Conservation (phyloP, 257 asterid genomes). For the Plantago ovata region DNA sequence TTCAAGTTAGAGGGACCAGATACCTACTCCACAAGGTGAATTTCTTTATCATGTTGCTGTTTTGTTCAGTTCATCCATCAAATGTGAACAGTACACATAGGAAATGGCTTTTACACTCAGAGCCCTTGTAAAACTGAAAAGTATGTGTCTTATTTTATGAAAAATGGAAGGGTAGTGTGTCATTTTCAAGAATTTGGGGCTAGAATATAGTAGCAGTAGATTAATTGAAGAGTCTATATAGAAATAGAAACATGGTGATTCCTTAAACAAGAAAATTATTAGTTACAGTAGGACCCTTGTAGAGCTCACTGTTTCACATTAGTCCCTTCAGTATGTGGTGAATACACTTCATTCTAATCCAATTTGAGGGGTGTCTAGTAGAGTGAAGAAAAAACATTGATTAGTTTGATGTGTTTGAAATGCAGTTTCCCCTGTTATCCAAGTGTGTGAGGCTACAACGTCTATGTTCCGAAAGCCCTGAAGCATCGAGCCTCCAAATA, state of each 20-base stretch:
- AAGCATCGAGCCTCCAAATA: conserved; percentile 47
- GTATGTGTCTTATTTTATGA: too few species aligned
- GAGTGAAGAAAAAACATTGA: too few species aligned
- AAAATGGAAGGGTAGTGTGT: too few species aligned
- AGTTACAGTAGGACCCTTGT: neutral
- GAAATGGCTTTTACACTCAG: neutral
- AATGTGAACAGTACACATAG: neutral
- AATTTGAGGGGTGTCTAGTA: neutral
- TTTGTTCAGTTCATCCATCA: neutral
- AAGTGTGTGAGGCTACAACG: conserved; percentile 64
- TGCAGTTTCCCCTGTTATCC: conserved; percentile 88
- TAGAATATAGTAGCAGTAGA: too few species aligned
- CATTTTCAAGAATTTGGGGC: too few species aligned
- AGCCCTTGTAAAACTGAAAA: neutral
- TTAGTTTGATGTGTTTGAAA: conserved; percentile 7
- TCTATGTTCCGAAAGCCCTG: conserved; percentile 53
- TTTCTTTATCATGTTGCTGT: neutral
- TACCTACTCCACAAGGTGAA: conserved; percentile 79
- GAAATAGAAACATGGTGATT: neutral
- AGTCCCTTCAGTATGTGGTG: neutral
- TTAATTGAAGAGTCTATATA: too few species aligned
- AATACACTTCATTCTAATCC: neutral
- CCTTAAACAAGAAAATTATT: neutral
- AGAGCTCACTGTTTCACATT: too few species aligned
- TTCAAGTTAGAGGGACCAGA: conserved; percentile 71